Conservation (phyloP, 441 rosid species). For the Manihot esculenta region DNA sequence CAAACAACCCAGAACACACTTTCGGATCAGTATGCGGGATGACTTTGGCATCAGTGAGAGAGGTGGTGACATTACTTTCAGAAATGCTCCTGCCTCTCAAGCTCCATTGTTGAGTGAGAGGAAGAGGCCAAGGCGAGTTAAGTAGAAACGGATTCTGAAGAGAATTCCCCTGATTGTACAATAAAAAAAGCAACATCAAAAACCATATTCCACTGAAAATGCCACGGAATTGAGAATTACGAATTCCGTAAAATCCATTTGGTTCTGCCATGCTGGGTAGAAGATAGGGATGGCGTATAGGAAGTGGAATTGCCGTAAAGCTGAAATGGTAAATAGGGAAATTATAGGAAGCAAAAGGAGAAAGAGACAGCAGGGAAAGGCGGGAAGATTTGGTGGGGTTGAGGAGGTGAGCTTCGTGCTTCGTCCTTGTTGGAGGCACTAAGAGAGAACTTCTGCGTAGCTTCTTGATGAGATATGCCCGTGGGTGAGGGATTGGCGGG, state of each 20-base stretch:
- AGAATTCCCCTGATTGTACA: not conserved
- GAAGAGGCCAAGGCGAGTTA: not conserved
- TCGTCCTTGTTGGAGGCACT: too few species aligned
- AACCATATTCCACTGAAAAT: not conserved
- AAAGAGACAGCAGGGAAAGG: not conserved
- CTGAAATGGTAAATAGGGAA: too few species aligned
- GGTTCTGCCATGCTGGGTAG: not conserved
- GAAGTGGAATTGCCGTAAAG: too few species aligned
- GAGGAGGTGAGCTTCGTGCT: too few species aligned
- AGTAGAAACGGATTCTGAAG: conserved; percentile 5
- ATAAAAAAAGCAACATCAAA: conserved; percentile 1
- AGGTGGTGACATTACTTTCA: not conserved
- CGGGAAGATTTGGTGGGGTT: not conserved
- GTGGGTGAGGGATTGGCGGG: too few species aligned
- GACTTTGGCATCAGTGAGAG: not conserved
- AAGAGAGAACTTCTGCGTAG: too few species aligned
- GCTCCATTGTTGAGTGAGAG: not conserved
- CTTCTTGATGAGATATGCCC: too few species aligned
- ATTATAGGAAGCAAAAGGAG: not conserved
- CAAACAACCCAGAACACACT: conserved; percentile 34
- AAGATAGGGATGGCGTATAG: too few species aligned
- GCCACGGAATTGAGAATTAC: not conserved
- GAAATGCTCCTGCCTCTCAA: not conserved
- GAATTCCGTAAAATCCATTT: not conserved
- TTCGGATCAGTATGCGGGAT: conserved; percentile 23